These are phyloP conservation scores for Lactarius sanguifluus DNA, from an alignment of 768 basidiomycete genomes.

Conservation along the genomic window DNA sequence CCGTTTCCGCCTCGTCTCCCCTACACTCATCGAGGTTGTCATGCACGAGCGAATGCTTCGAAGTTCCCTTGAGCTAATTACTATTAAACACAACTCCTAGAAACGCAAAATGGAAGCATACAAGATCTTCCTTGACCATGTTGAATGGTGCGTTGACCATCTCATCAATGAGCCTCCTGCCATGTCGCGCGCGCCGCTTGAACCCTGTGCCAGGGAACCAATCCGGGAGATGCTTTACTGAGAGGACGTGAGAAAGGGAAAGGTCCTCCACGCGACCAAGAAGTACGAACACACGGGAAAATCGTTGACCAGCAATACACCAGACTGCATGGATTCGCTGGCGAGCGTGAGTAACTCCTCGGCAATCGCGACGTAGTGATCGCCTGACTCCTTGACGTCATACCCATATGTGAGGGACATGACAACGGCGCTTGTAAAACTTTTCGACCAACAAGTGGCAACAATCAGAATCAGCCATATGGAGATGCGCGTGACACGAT, in stretches of 20 bases:
- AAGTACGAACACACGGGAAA: slow-evolving; percentile 6
- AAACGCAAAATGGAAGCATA: background rate
- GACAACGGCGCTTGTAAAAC: slow-evolving; percentile 11
- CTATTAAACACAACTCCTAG: background rate
- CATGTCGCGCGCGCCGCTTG: slow-evolving; percentile 13
- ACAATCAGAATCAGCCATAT: background rate
- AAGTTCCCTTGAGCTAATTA: slow-evolving; percentile 16
- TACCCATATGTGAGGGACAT: slow-evolving; percentile 20
- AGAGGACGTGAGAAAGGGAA: background rate
- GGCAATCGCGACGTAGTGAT: slow-evolving; percentile 17
- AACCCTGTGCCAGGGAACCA: slow-evolving; percentile 22
- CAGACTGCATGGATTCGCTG: slow-evolving; percentile 13
- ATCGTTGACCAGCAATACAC: slow-evolving; percentile 12
- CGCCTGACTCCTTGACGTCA: slow-evolving; percentile 18
- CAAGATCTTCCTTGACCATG: slow-evolving; percentile 19
- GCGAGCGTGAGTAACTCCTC: slow-evolving; percentile 13
- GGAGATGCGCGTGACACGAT: background rate
- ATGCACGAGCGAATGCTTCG: slow-evolving; percentile 21
- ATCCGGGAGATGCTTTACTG: slow-evolving; percentile 15
- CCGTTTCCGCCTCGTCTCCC: slow-evolving; percentile 11
- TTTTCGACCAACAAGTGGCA: background rate
- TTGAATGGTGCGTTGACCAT: slow-evolving; percentile 20
- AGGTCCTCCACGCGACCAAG: background rate
- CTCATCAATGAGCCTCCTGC: slow-evolving; percentile 14
- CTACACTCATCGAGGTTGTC: slow-evolving; percentile 15